Evolutionary conservation across 805 yeast genomes (phyloP).

Genomic region (Starmerella geochares): DNA sequence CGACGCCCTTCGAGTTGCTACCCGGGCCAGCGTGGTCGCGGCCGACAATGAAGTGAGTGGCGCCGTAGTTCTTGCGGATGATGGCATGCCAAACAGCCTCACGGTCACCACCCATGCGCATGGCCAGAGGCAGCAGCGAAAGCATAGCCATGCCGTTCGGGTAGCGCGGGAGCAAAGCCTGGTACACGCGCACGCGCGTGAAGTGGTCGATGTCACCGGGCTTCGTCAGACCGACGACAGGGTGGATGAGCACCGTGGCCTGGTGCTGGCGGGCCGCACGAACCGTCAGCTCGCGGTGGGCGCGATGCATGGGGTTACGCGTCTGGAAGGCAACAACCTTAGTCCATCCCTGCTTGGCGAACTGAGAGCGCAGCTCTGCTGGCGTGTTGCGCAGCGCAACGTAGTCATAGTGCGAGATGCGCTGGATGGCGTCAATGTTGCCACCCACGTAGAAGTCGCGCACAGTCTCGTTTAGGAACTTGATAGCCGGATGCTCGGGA

Average conservation of each 20-base stretch:
- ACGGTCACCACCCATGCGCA: slow-evolving; percentile 99
- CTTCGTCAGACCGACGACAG: slow-evolving; percentile 92
- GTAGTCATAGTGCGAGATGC: slow-evolving; percentile 85
- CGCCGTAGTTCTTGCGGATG: slow-evolving; percentile 92
- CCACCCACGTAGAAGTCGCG: slow-evolving; percentile 89
- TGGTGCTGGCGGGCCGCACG: slow-evolving; percentile 92
- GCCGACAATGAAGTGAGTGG: slow-evolving; percentile 93
- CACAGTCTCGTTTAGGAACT: slow-evolving; percentile 58
- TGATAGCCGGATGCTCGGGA: slow-evolving; percentile 90
- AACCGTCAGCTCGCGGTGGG: slow-evolving; percentile 90
- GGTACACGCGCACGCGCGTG: slow-evolving; percentile 91
- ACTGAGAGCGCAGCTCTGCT: slow-evolving; percentile 77
- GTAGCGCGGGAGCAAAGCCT: slow-evolving; percentile 81
- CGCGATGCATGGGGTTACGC: slow-evolving; percentile 97
- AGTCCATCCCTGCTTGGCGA: slow-evolving; percentile 70
- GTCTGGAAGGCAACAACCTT: slow-evolving; percentile 94
- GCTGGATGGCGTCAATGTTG: slow-evolving; percentile 64
- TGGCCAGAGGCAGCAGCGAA: slow-evolving; percentile 82
- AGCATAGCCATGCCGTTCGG: slow-evolving; percentile 90
- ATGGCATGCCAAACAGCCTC: slow-evolving; percentile 98
- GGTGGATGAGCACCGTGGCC: slow-evolving; percentile 82
- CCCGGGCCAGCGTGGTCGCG: slow-evolving; percentile 99
- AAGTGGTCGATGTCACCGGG: slow-evolving; percentile 98
- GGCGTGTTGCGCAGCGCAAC: slow-evolving; percentile 82
- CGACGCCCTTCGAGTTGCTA: slow-evolving; percentile 72